A percentile compares a stretch with the other conserved stretches of the same genome.
phyloP scores from a whole-genome alignment of 257 asterid genomes.

The Fraxinus quadrangulata region DNA sequence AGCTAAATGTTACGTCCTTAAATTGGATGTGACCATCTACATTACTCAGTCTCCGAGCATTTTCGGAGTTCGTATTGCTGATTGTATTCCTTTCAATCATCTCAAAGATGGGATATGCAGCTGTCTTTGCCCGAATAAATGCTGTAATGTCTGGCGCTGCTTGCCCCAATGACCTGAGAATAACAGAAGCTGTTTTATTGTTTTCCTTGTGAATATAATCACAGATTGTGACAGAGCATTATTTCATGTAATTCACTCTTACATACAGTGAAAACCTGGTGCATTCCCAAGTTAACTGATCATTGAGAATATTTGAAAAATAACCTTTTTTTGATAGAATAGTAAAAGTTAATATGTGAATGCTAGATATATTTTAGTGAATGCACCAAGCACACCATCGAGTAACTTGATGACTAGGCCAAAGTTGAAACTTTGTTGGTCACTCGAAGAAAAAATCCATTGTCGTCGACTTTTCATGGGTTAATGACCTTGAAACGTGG shows the following conservation, averaged over 20 bases:
- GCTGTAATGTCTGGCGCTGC: constrained; percentile 90
- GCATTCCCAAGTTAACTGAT: not conserved
- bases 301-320: not conserved
- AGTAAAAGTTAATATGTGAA: not conserved
- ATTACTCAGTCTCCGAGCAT: constrained; percentile 51
- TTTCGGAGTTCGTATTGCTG: constrained; percentile 45
- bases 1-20: constrained; percentile 70
- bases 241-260: no score
- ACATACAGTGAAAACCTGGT: not conserved
- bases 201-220: not conserved
- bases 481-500: not conserved
- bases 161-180: constrained; percentile 82
- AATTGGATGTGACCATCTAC: constrained; percentile 84
- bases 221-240: not conserved
- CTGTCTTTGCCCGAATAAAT: constrained; percentile 80
- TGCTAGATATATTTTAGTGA: not conserved
- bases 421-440: not conserved
- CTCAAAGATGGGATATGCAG: constrained; percentile 87
- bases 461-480: not conserved
- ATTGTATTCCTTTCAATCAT: constrained; percentile 81
- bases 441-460: not conserved
- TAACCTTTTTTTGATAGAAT: not conserved
- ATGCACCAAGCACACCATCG: not conserved
- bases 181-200: not conserved
- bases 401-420: not conserved